Conservation (phyloP, 1,139 yeast genomes). For the Cylindricascospora bacillispora region DNA sequence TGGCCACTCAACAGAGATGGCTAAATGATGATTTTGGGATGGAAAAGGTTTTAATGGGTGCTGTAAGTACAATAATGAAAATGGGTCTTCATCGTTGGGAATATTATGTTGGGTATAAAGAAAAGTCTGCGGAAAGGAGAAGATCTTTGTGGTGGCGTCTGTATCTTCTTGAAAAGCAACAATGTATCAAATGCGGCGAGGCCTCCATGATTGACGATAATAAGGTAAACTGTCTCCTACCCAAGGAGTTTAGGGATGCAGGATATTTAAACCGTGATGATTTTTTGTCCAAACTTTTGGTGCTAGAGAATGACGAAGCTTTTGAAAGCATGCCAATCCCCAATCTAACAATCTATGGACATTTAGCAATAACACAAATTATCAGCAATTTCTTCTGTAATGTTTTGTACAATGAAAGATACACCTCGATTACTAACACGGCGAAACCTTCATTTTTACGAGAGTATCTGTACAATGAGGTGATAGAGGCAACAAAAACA, state of each 20-base stretch:
- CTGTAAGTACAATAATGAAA: conserved; percentile 14
- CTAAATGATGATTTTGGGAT: conserved; percentile 15
- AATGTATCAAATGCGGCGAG: conserved; percentile 9
- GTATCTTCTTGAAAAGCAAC: conserved; percentile 14
- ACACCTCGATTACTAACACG: conserved; percentile 18
- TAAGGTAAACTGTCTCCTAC: conserved; percentile 18
- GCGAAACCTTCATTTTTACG: conserved; percentile 15
- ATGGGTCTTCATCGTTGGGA: conserved; percentile 25
- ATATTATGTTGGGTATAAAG: conserved; percentile 24
- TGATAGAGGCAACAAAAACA: conserved; percentile 7
- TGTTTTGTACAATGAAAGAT: conserved; percentile 17
- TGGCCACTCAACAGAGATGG: conserved; percentile 16
- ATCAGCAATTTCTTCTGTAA: conserved; percentile 11
- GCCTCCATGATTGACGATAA: conserved; percentile 16
- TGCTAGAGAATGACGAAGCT: conserved; percentile 3
- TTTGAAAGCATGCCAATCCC: conserved; percentile 11
- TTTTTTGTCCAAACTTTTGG: conserved; percentile 12
- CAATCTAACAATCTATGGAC: conserved; percentile 12
- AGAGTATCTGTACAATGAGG: conserved; percentile 9
- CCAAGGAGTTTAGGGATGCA: conserved; percentile 14
- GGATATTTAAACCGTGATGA: conserved; percentile 17
- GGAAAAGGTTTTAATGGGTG: conserved; percentile 14
- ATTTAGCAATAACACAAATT: conserved; percentile 11
- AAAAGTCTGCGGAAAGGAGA: conserved; percentile 21
- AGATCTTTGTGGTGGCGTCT: conserved; percentile 23